These are phyloP conservation scores for Bacterosira constricta DNA, from an alignment of 108 stramenopile genomes.

Conservation along the genomic window DNA sequence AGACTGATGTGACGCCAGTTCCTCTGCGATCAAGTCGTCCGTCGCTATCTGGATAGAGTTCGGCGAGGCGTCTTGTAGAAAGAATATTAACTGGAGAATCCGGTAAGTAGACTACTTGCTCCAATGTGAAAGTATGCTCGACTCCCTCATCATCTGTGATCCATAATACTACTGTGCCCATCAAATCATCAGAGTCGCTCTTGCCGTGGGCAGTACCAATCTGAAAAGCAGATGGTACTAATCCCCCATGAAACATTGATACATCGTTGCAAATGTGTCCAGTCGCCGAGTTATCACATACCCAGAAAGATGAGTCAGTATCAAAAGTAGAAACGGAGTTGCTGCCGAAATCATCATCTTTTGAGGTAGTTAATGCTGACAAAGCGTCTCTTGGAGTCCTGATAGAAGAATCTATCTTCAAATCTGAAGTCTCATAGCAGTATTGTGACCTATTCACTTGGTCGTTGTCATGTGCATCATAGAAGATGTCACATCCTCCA, in stretches of 20 bases:
- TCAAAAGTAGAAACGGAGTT: background rate
- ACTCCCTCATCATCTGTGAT: background rate
- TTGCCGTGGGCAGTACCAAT: background rate
- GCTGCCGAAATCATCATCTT: no score
- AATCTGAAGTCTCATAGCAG: no score
- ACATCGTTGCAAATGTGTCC: background rate
- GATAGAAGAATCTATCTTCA: no score
- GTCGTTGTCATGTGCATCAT: no score
- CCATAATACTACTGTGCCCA: background rate
- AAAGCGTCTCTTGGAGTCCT: no score
- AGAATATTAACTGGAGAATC: background rate
- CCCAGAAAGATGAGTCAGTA: constrained; percentile 1
- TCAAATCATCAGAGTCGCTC: background rate
- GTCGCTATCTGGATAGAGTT: background rate
- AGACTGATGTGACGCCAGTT: background rate
- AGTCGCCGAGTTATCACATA: constrained; percentile 2
- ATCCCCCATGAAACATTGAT: background rate
- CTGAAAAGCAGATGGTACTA: background rate
- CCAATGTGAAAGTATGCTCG: background rate
- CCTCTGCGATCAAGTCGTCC: background rate
- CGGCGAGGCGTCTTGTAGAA: background rate
- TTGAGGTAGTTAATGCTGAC: no score
- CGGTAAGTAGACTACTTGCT: background rate
- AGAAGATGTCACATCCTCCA: no score
- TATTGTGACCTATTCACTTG: no score